A percentile compares a stretch with the other conserved stretches of the same genome.
Conservation (phyloP, 768 basidiomycete genomes). For the Lentinula aciculospora region DNA sequence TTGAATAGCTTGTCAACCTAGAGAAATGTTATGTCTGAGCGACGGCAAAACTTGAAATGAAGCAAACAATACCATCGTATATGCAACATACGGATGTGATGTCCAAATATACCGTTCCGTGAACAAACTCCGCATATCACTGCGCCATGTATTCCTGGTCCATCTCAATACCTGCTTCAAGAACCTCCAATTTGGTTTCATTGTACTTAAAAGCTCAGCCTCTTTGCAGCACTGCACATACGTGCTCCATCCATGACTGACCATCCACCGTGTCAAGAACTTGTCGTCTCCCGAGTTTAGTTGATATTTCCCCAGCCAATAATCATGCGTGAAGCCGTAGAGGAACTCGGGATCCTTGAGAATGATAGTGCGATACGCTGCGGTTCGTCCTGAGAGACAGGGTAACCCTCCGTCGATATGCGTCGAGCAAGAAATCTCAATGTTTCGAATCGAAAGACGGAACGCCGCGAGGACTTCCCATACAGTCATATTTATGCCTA, state of each 20-base stretch:
- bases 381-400: conserved; percentile 89
- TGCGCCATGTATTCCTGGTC: conserved; percentile 94
- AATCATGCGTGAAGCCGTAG: conserved; percentile 91
- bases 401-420: conserved; percentile 93
- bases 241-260: conserved; percentile 92
- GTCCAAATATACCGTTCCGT: conserved; percentile 88
- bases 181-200: conserved; percentile 97
- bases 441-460: conserved; percentile 88
- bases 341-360: conserved; percentile 93
- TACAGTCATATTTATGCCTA: conserved; percentile 76
- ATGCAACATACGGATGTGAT: conserved; percentile 84
- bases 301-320: conserved; percentile 91
- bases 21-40: conserved; percentile 7
- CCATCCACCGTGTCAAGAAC: conserved; percentile 95
- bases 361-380: conserved; percentile 90
- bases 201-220: conserved; percentile 83
- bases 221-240: conserved; percentile 86
- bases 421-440: conserved; percentile 84
- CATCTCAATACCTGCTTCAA: conserved; percentile 90
- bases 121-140: conserved; percentile 83
- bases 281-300: conserved; percentile 94
- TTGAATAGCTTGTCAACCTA: conserved; percentile 85
- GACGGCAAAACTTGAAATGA: conserved; percentile 6
- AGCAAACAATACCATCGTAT: conserved; percentile 77
- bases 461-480: conserved; percentile 96